phyloP scores from a whole-genome alignment of 2,329 filamentous ascomycete species.

The Thermomyces lanuginosus region DNA sequence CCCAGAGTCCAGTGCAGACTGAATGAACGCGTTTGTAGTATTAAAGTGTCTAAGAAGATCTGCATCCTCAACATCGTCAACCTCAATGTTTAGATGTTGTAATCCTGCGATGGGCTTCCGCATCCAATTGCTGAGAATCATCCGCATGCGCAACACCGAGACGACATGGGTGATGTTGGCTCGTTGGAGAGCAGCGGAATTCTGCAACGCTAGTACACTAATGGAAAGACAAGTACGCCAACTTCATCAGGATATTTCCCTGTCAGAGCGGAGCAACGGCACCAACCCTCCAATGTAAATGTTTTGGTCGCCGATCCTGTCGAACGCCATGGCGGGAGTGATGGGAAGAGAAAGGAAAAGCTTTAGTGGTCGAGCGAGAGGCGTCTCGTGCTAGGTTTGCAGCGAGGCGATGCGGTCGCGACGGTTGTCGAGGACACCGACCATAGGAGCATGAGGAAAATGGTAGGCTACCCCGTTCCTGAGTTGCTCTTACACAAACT shows the following conservation, averaged over 20 bases:
- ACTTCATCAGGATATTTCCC: slow-evolving; percentile 2
- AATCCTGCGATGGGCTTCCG: slow-evolving; percentile 44
- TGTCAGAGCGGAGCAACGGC: neutral
- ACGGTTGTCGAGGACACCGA: too few relatives aligned
- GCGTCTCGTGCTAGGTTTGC: too few relatives aligned
- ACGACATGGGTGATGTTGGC: slow-evolving; percentile 76
- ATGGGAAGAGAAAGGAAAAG: too few relatives aligned
- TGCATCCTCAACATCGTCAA: slow-evolving; percentile 82
- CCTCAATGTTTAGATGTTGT: slow-evolving; percentile 60
- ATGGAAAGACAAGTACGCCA: slow-evolving; percentile 1
- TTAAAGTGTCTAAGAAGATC: slow-evolving; percentile 72
- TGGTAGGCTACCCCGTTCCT: too few relatives aligned
- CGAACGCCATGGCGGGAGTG: slow-evolving; percentile 31
- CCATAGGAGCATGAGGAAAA: too few relatives aligned
- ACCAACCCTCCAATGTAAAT: slow-evolving; percentile 64
- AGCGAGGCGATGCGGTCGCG: too few relatives aligned
- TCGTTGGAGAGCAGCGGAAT: slow-evolving; percentile 51
- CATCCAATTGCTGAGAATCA: too few relatives aligned
- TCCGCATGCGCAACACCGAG: slow-evolving; percentile 45
- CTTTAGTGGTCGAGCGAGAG: too few relatives aligned
- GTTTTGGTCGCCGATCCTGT: slow-evolving; percentile 52
- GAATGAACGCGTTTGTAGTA: slow-evolving; percentile 65
- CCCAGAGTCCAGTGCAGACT: slow-evolving; percentile 49
- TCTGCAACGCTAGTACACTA: slow-evolving; percentile 65
- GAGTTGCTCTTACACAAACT: too few relatives aligned